Evolutionary conservation across 192 early-diverging fungal genomes (phyloP), one percentile per base, ranked within the genome.

Genomic region (Coemansia sp.): DNA sequence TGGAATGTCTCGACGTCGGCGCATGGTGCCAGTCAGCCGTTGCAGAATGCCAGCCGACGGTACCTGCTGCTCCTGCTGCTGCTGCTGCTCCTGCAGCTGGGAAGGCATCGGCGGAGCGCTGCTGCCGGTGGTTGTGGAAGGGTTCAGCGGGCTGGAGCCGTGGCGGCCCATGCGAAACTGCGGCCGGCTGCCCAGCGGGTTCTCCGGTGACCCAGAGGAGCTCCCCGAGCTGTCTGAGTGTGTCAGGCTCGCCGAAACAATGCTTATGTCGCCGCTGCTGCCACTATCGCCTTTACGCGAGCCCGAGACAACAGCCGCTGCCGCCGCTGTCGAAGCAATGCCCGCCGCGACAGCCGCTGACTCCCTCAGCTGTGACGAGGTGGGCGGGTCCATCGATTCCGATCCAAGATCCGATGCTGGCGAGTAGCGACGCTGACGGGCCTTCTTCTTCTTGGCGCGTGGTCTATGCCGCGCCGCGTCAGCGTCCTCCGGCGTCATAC

Each of bases 61-160:
- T 57, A 53, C 56, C 60, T 48, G 49, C 63, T 60, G n/a, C 48
- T 61, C 60, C n/a, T 16, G 47, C 52, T 49, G 34, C n/a, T 14
- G 22, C 32, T 14, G 19, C 47, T 26, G 12, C 9, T 51, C 56
- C 16, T 58, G 27, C 1, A 48, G 60, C 22, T 22, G 16, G 19
- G 50, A 22, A 3, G 73, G 76, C 50, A 79, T 51, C 14, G 76
- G 71, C 50, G 76, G 76, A 1, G 68, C 71, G 7, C 51, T 58
- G 61, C 67, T 74, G 58, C 76, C 76, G 0, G 68, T 53, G 1
- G 59, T 60, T 1, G 49, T 72, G 41, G 71, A 58, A 7, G 78
- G 78, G 24, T 81, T 81, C 5, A 81, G 69, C 47, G 78, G 78
- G 10, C 78, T 81, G 10, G 78, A 81, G 0, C 78, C 78, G 10